Evolutionary conservation across 163 green algal genomes (phyloP).

Genomic region (Scenedesmus sp.): DNA sequence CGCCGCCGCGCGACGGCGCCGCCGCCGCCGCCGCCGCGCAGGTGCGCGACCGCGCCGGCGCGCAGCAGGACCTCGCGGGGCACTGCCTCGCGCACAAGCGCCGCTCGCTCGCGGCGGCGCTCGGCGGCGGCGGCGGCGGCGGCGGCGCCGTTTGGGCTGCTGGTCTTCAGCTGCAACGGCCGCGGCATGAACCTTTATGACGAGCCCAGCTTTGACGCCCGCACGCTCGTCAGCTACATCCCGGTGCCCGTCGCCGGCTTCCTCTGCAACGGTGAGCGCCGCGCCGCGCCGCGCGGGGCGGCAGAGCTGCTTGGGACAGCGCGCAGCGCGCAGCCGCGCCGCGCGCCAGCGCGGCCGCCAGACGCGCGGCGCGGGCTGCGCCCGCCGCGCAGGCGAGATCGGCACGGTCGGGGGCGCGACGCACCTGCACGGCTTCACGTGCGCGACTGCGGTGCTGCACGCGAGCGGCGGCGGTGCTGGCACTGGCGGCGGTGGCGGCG

Average conservation of each 20-base stretch:
- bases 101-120: constrained; percentile 52
- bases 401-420: constrained; percentile 56
- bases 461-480: too few relatives aligned
- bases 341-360: too few relatives aligned
- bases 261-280: constrained; percentile 65
- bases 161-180: constrained; percentile 72
- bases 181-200: constrained; percentile 54
- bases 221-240: constrained; percentile 61
- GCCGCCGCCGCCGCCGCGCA: too few relatives aligned
- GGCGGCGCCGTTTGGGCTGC: constrained; percentile 51
- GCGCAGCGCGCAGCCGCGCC: too few relatives aligned
- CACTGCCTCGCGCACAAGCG: constrained; percentile 64
- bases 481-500: too few relatives aligned
- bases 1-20: too few relatives aligned
- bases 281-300: background rate
- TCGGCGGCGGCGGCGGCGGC: background rate
- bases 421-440: constrained; percentile 72
- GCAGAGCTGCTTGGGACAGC: too few relatives aligned
- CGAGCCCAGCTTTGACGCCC: constrained; percentile 57
- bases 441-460: constrained; percentile 64
- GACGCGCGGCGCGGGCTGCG: background rate
- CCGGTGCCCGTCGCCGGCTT: constrained; percentile 63
- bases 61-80: constrained; percentile 57
- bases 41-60: constrained; percentile 60
- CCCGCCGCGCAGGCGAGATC: constrained; percentile 58